Evolutionary conservation across 2,329 filamentous ascomycete genomes (phyloP).

Genomic region (Aspergillus neotritici): DNA sequence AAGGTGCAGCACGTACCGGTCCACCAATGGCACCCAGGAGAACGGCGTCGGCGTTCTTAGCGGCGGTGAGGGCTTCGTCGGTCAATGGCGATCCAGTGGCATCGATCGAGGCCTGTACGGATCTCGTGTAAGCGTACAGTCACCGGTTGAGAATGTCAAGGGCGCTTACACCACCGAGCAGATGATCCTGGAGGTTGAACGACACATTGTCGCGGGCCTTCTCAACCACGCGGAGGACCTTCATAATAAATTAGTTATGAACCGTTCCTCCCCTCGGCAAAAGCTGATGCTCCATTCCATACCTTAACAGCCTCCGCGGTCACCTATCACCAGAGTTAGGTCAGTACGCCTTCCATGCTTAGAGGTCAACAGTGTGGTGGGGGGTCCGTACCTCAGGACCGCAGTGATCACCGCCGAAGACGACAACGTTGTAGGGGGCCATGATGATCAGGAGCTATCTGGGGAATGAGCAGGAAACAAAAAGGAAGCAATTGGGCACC

Average conservation of each 20-base stretch:
- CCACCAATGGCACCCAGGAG: conserved; percentile 91
- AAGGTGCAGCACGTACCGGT: conserved; percentile 52
- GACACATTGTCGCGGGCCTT: conserved; percentile 63
- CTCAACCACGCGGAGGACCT: conserved; percentile 78
- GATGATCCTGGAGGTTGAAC: conserved; percentile 86
- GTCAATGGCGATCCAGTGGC: conserved; percentile 72
- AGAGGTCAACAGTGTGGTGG: conserved; percentile 2
- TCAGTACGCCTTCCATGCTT: neutral
- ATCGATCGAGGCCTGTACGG: conserved; percentile 74
- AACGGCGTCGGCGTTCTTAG: conserved; percentile 80
- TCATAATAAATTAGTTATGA: neutral
- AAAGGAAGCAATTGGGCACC: conserved; percentile 1
- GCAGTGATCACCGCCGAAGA: conserved; percentile 78
- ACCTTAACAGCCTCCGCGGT: conserved; percentile 82
- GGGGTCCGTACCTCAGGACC: conserved; percentile 67
- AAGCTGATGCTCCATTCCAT: neutral
- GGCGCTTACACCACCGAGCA: conserved; percentile 78
- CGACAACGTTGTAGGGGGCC: conserved; percentile 70
- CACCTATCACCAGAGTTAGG: conserved; percentile 49
- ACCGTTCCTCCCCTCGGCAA: neutral
- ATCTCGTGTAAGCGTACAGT: neutral
- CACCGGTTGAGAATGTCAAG: neutral
- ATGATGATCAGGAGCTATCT: conserved; percentile 41
- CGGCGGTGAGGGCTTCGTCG: conserved; percentile 72
- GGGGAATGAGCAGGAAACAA: conserved; percentile 6